Percentiles rank a stretch among this genome's conserved stretches.
phyloP scores from a whole-genome alignment of 1,284 basidiomycete species.

The Jaminaea rosea region DNA sequence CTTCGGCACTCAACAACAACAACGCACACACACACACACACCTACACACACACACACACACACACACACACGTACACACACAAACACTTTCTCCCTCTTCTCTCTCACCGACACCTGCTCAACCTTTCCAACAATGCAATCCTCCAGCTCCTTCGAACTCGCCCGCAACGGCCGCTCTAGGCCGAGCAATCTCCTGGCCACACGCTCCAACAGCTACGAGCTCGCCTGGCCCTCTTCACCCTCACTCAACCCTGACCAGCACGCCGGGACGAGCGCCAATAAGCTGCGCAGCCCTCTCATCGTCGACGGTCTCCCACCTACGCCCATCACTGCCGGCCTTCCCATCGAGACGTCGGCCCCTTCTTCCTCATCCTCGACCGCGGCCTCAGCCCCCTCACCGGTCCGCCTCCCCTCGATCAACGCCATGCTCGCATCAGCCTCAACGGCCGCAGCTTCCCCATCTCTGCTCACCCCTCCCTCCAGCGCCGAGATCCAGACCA shows the following conservation, averaged over 20 bases:
- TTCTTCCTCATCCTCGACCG: no score
- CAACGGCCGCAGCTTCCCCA: background rate
- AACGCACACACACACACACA: no score
- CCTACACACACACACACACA: no score
- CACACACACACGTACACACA: no score
- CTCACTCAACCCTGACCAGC: background rate
- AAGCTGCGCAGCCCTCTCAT: background rate
- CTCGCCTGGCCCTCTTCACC: background rate
- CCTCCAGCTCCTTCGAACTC: background rate
- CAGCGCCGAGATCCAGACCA: background rate
- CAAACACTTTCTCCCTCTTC: no score
- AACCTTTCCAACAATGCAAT: background rate
- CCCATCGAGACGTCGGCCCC: no score
- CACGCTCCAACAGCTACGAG: background rate
- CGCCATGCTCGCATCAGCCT: background rate
- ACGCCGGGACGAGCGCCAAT: background rate
- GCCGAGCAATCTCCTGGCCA: background rate
- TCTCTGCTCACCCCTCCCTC: background rate
- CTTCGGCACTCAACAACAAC: no score
- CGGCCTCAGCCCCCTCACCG: background rate
- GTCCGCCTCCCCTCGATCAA: background rate
- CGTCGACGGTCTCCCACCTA: background rate
- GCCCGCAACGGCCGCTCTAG: background rate
- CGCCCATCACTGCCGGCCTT: background rate
- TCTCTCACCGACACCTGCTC: background rate